These are phyloP conservation scores for Tolypocladium cylindrosporum DNA, from an alignment of 2,329 filamentous ascomycete species.

Conservation along the genomic window DNA sequence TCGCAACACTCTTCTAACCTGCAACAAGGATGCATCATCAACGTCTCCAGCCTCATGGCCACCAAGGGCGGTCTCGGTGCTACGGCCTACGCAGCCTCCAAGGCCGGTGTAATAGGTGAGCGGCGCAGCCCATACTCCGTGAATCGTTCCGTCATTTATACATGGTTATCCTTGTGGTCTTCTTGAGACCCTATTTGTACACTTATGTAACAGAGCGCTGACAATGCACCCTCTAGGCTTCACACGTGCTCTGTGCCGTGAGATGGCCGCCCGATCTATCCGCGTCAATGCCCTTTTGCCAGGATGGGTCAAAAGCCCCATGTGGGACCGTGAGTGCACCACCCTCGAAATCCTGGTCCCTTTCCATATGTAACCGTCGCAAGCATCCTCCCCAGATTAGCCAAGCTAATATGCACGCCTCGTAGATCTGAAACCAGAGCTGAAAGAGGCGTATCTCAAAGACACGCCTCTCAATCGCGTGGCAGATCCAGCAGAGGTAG, in stretches of 20 bases:
- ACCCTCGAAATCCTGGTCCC: constrained; percentile 1
- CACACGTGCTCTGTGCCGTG: constrained; percentile 55
- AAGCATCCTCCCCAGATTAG: neutral
- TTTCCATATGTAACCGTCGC: neutral
- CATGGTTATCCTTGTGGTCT: neutral
- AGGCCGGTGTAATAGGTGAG: constrained; percentile 66
- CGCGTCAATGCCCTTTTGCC: constrained; percentile 74
- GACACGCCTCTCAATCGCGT: constrained; percentile 58
- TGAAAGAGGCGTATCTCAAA: constrained; percentile 27
- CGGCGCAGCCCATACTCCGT: constrained; percentile 3
- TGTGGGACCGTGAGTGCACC: constrained; percentile 56
- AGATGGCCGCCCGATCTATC: constrained; percentile 51
- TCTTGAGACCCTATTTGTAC: constrained; percentile 6
- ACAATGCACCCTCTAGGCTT: constrained; percentile 38
- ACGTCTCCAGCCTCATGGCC: constrained; percentile 69
- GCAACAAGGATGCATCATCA: constrained; percentile 60
- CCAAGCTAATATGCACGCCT: constrained; percentile 29
- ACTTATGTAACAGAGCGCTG: constrained; percentile 3
- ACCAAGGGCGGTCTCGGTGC: constrained; percentile 59
- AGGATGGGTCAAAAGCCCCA: constrained; percentile 72
- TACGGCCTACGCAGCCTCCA: constrained; percentile 66
- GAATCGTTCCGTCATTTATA: constrained; percentile 4
- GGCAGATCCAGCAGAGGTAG: constrained; percentile 60
- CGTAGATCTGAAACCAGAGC: constrained; percentile 25
- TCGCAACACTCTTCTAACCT: neutral